phyloP scores from a whole-genome alignment of 75 land plant species.

The Cryptomeria japonica region DNA sequence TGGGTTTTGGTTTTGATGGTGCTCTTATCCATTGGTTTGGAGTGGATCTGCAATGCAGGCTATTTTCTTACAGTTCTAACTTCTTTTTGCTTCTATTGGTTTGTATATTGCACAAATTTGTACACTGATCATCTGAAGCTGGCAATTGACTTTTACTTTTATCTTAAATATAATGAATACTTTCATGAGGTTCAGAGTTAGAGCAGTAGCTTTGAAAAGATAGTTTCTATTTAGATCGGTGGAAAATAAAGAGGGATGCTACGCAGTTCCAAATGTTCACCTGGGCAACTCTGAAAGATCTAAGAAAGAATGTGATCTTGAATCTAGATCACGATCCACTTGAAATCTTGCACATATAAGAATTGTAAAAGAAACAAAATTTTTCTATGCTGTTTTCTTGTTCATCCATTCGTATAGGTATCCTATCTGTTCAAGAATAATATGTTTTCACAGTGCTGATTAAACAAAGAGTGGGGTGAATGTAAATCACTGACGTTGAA shows the following conservation, averaged over 20 bases:
- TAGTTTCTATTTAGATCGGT: background rate
- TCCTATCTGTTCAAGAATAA: background rate
- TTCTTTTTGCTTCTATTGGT: conserved; percentile 6
- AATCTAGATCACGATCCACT: background rate
- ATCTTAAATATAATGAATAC: background rate
- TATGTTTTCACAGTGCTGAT: background rate
- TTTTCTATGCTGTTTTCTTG: background rate
- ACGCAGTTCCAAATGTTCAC: background rate
- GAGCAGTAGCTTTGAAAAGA: background rate
- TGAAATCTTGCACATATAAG: background rate
- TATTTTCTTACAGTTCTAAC: background rate
- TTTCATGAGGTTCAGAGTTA: background rate
- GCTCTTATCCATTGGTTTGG: conserved; percentile 9
- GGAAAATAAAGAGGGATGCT: background rate
- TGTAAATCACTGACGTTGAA: background rate
- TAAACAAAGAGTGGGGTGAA: background rate
- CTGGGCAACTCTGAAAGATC: background rate
- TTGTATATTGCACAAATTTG: background rate
- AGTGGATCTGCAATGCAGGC: conserved; percentile 3
- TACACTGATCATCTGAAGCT: background rate
- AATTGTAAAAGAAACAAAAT: background rate
- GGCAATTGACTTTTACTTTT: background rate
- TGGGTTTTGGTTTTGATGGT: background rate
- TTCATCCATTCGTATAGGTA: background rate
- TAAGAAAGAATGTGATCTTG: background rate